phyloP scores from a whole-genome alignment of 2,329 filamentous ascomycete genomes.

The Hymenoscyphus repandus region DNA sequence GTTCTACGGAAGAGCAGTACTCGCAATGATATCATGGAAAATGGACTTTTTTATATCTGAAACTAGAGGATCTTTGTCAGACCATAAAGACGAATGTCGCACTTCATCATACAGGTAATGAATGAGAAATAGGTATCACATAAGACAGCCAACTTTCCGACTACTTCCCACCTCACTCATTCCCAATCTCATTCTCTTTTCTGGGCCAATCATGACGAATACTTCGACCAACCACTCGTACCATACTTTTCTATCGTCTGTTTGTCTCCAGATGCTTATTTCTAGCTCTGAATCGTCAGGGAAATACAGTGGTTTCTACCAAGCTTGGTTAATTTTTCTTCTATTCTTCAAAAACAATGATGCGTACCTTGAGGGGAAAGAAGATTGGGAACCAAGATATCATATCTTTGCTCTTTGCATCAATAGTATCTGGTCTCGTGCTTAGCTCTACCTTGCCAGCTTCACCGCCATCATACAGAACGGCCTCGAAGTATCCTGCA shows the following conservation, averaged over 20 bases:
- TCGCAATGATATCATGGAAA: too few relatives aligned
- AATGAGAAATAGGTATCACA: slow-evolving; percentile 40
- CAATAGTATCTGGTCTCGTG: slow-evolving; percentile 88
- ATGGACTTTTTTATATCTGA: too few relatives aligned
- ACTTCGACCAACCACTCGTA: slow-evolving; percentile 97
- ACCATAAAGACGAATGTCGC: not conserved
- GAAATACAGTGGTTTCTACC: slow-evolving; percentile 77
- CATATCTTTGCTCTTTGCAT: slow-evolving; percentile 92
- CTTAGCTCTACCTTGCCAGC: slow-evolving; percentile 72
- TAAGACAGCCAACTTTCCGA: slow-evolving; percentile 64
- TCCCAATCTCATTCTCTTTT: slow-evolving; percentile 59
- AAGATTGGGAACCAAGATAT: slow-evolving; percentile 99
- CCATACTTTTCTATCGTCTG: slow-evolving; percentile 94
- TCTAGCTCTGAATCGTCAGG: slow-evolving; percentile 81
- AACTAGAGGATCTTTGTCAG: not conserved
- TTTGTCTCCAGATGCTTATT: slow-evolving; percentile 93
- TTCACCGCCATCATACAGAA: slow-evolving; percentile 64
- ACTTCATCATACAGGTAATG: not conserved
- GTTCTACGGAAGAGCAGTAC: too few relatives aligned
- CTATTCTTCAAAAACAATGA: not conserved
- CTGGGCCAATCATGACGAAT: slow-evolving; percentile 60
- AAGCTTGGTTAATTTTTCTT: slow-evolving; percentile 16
- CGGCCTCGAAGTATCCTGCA: slow-evolving; percentile 92
- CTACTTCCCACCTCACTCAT: slow-evolving; percentile 64
- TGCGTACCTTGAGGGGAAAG: slow-evolving; percentile 83